Conservation (phyloP, 495 filamentous ascomycete genomes). For the Aspergillus incahuasiensis region DNA sequence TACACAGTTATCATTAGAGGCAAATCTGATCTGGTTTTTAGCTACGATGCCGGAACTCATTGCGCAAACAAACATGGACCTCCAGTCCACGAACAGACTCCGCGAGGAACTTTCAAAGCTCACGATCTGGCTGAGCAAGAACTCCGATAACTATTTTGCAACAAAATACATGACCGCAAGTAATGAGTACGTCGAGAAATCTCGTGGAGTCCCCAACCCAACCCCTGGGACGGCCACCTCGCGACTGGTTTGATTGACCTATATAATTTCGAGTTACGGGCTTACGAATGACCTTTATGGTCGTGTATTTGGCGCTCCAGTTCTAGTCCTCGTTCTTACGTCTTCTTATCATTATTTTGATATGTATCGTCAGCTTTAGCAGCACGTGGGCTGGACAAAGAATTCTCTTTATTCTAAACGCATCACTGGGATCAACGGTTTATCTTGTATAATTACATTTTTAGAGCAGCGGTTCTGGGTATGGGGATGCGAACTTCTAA, state of each 20-base stretch:
- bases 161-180: constrained; percentile 66
- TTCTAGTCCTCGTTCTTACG: background rate
- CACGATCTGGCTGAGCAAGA: constrained; percentile 71
- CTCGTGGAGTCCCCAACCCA: constrained; percentile 33
- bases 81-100: constrained; percentile 77
- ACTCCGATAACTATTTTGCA: constrained; percentile 69
- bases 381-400: background rate
- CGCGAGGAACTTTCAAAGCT: constrained; percentile 83
- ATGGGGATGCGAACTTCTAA: background rate
- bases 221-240: constrained; percentile 27
- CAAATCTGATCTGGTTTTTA: constrained; percentile 31
- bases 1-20: background rate
- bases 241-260: constrained; percentile 20
- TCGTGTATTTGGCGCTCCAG: background rate
- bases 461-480: constrained; percentile 3
- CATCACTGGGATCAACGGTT: constrained; percentile 9
- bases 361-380: background rate
- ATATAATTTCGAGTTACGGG: background rate
- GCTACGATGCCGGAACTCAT: constrained; percentile 90
- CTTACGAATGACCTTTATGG: background rate
- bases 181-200: constrained; percentile 56
- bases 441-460: constrained; percentile 14
- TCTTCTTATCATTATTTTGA: constrained; percentile 5
- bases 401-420: constrained; percentile 2
- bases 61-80: constrained; percentile 96